Evolutionary conservation across 306 rosid genomes (phyloP), one percentile per base, ranked within the genome.

Genomic region (Crataegus laevigata): DNA sequence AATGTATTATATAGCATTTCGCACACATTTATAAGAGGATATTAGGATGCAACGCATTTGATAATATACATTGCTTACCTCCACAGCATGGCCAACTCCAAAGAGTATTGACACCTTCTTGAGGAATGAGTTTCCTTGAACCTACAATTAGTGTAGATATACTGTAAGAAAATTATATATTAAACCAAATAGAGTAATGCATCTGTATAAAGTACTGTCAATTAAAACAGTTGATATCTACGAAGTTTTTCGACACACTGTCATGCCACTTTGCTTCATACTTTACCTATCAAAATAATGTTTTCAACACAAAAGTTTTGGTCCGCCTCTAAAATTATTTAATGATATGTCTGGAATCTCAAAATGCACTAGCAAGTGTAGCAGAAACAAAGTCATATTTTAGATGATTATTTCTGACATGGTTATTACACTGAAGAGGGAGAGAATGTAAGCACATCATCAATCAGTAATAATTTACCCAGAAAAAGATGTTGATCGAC

Each of bases 51-150:
- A 43, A 55, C 32, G 4, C 19, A 68, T 59, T 40, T 60, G 19
- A 42, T 61, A 42, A 28, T 34, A 57, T 32, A 66, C 42, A 79
- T n/a, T 62, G 71, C 70, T 67, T 89, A 96, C 99, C 94, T 92
- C 99, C 55, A 85, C 87, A 61, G 86, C 79, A 81, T 87, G 96
- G 77, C 97, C 96, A 86, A 89, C 73, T 61, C 97, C 99, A 74
- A 96, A 92, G 79, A 96, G 79, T 61, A 87, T 69, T 13, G 96
- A 66, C 72, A 88, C 81, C 89, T 96, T 96, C 89, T 96, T 96
- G 82, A 84, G 96, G 88, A 96, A 96, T 8, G 99, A 96, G 87
- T 96, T 96, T 78, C 99, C 99, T 65, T 88, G 97, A 86, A 86
- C 87, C 99, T 96, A 90, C 82, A 84, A 59, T 79, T 75, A 47